Conservation (phyloP, 768 basidiomycete species). For the Leucocoprinus sp. region DNA sequence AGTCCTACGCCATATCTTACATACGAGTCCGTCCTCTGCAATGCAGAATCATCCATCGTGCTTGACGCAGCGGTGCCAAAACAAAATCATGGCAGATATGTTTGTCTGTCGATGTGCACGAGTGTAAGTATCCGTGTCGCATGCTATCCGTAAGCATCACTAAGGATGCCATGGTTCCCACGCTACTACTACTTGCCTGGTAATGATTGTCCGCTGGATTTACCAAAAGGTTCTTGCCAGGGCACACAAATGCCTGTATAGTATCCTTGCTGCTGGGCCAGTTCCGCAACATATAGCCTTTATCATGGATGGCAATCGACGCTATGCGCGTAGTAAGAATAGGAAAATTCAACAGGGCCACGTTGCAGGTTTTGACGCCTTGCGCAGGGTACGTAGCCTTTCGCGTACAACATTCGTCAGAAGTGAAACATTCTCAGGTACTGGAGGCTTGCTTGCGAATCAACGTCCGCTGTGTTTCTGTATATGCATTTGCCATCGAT, state of each 20-base stretch:
- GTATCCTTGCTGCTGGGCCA: constrained; percentile 71
- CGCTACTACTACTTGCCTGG: neutral
- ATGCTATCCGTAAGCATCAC: neutral
- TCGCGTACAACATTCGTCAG: neutral
- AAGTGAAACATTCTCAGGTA: constrained; percentile 37
- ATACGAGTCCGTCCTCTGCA: no score
- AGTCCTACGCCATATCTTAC: no score
- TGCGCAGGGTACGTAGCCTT: constrained; percentile 57
- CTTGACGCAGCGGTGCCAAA: no score
- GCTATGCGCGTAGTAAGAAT: constrained; percentile 70
- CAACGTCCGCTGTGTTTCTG: constrained; percentile 73
- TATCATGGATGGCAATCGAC: constrained; percentile 95
- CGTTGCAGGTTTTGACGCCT: constrained; percentile 69
- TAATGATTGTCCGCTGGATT: constrained; percentile 21
- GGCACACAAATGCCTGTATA: constrained; percentile 44
- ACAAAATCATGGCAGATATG: no score
- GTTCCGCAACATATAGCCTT: constrained; percentile 88
- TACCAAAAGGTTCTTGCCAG: constrained; percentile 23
- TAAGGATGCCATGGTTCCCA: constrained; percentile 3
- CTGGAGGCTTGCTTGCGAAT: constrained; percentile 79
- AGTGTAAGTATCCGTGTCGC: no score
- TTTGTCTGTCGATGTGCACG: no score
- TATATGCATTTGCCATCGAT: constrained; percentile 96
- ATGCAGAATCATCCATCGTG: no score
- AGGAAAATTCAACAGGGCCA: constrained; percentile 72